Evolutionary conservation across 2,329 filamentous ascomycete genomes (phyloP).

Genomic region (Diaporthe humulicola): DNA sequence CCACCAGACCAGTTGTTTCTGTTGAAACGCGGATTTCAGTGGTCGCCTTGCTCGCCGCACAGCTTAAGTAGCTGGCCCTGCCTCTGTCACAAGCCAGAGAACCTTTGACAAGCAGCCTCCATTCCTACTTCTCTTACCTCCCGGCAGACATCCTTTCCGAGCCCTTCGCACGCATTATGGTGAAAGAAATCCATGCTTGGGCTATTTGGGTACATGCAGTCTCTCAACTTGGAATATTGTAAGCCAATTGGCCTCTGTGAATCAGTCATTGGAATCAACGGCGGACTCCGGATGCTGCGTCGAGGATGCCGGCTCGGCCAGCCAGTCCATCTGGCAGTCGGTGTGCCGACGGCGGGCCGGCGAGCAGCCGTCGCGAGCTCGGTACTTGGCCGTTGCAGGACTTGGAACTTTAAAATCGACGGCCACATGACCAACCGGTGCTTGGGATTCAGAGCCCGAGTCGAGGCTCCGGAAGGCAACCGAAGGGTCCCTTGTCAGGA

Average conservation of each 20-base stretch:
- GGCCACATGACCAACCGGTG: background rate
- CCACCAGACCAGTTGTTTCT: constrained; percentile 3
- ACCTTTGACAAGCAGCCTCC: background rate
- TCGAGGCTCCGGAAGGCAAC: background rate
- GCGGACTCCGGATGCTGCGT: background rate
- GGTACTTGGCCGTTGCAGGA: background rate
- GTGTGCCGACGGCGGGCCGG: background rate
- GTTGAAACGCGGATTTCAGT: background rate
- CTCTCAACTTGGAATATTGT: background rate
- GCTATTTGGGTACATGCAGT: background rate
- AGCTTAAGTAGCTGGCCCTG: background rate
- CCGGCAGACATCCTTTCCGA: too few relatives aligned
- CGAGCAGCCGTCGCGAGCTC: background rate
- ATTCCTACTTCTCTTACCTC: background rate
- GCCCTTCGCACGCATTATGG: too few relatives aligned
- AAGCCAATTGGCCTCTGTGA: too few relatives aligned
- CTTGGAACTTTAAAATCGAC: background rate
- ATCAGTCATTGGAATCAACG: background rate
- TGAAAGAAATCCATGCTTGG: background rate
- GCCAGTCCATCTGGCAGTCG: background rate
- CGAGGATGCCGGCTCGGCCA: background rate
- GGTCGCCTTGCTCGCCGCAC: background rate
- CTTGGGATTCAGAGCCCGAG: background rate
- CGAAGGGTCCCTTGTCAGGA: background rate
- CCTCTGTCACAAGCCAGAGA: too few relatives aligned